phyloP scores from a whole-genome alignment of 1,284 basidiomycete species.

The Clitocybe nebularis region DNA sequence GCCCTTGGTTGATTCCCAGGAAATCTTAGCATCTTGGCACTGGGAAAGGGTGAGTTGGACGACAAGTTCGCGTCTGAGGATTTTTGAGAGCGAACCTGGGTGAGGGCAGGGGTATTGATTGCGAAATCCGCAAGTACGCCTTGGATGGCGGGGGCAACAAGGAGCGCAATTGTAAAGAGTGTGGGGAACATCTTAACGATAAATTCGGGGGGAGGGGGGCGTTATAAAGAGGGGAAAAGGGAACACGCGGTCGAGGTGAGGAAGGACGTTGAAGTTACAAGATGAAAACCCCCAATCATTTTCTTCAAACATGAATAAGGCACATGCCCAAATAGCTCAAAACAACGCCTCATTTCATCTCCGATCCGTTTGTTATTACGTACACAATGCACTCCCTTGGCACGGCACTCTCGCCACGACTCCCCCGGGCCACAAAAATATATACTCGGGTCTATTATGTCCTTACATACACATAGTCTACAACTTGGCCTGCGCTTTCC shows the following conservation, averaged over 20 bases:
- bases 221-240: slow-evolving; percentile 27
- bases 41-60: slow-evolving; percentile 29
- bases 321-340: slow-evolving; percentile 14
- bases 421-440: too few relatives aligned
- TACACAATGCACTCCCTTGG: slow-evolving; percentile 4
- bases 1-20: slow-evolving; percentile 44
- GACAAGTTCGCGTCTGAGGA: slow-evolving; percentile 1
- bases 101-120: slow-evolving; percentile 47
- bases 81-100: slow-evolving; percentile 42
- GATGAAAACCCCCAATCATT: slow-evolving; percentile 6
- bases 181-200: slow-evolving; percentile 64
- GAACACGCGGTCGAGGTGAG: slow-evolving; percentile 24
- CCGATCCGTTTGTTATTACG: slow-evolving; percentile 5
- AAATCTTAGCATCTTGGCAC: slow-evolving; percentile 52
- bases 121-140: slow-evolving; percentile 51
- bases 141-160: slow-evolving; percentile 50
- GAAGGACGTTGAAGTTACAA: slow-evolving; percentile 16
- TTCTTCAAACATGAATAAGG: slow-evolving; percentile 10
- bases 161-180: slow-evolving; percentile 68
- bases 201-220: slow-evolving; percentile 23
- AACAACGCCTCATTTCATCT: slow-evolving; percentile 10
- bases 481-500: slow-evolving; percentile 50
- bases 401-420: too few relatives aligned
- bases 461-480: too few relatives aligned
- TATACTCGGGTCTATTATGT: too few relatives aligned